Base-by-base conservation (phyloP, 257 asterid species). In the Ballota nigra region DNA sequence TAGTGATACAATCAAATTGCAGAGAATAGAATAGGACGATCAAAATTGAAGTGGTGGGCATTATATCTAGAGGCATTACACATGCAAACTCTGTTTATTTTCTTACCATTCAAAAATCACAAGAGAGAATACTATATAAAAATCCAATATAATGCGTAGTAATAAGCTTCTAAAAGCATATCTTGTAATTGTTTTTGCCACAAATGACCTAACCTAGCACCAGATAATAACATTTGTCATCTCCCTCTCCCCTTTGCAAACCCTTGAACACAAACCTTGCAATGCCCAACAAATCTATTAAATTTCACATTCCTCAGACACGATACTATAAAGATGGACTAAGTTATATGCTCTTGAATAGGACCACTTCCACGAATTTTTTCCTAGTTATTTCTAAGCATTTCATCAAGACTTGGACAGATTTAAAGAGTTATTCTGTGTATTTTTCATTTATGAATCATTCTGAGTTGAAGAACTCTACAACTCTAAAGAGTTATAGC, bases 21-120 rank as follows among this genome's bases (percentile, higher is more conserved):
- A 62, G 15, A 51, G 75, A 72, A 18, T 28, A 51, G 75, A 72
- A 11, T 28, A 11, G 8, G 53, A 26, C 62, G 28, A 24, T 16
- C 8, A 65, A 18, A 41, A 15, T 66, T 65, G 33, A 20, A 49
- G 63, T 13, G 47, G 55, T 40, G 59, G 53, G 16, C 19, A 45
- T n/a, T n/a, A n/a, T n/a, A n/a, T 15, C 51, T 57, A 47, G 41
- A 74, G 31, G 22, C 63, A 69, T 64, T 2, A 26, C n/a, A 13
- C n/a, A 23, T 56, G 38, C 31, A 26, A 36, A 73, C 23, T 63
- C 12, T 57, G 22, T 59, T 60, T 41, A 28, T n/a, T n/a, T n/a
- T n/a, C n/a, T n/a, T n/a, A n/a, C n/a, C n/a, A n/a, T n/a, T n/a
- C n/a, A n/a, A n/a, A n/a, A n/a, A n/a, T n/a, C n/a, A n/a, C n/a